Evolutionary conservation across 1,284 basidiomycete species (phyloP), one percentile per base, ranked within the genome.

Genomic region (Ceratobasidium sp.): DNA sequence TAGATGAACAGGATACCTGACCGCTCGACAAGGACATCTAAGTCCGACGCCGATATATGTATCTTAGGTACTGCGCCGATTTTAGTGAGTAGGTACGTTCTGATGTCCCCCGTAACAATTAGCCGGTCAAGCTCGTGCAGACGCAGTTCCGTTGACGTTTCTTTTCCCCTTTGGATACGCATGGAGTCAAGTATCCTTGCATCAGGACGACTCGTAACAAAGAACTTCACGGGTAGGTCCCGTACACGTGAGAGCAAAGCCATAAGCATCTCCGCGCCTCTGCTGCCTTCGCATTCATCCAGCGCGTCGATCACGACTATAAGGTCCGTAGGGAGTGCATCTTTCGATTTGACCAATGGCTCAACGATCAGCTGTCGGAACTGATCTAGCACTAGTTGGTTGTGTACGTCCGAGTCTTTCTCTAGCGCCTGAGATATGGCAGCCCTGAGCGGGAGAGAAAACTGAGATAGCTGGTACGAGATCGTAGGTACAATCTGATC

Each of bases 1-100:
- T 69, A 69, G 13, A 69, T 69, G 66, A 69, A 69, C 48, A 69
- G 23, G 23, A n/a, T 38, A 38, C 66, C 66, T 2, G 66, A 69
- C 17, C 44, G 65, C 20, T 52, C 20, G 12, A 28, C 26, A 15
- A 67, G 46, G 10, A 28, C 1, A 42, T 69, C 26, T n/a, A 69
- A 10, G 28, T 52, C 26, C 17, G 6, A n/a, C 7, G n/a, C 38
- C 7, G 38, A 10, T 23, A 62, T 33, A 38, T 42, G n/a, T 13
- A 42, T n/a, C 40, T 33, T 33, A 33, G 33, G 5, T 12, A 13
- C 23, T 10, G 33, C 33, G 33, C 12, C 50, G 48, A 69, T 48
- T 50, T 54, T 10, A 15, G 26, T 28, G 5, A 15, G n/a, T 15
- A 56, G 23, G 20, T 54, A 69, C 10, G 26, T n/a, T 50, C 48